phyloP scores from a whole-genome alignment of 2,329 filamentous ascomycete genomes.

The Plenodomus biglobosus region DNA sequence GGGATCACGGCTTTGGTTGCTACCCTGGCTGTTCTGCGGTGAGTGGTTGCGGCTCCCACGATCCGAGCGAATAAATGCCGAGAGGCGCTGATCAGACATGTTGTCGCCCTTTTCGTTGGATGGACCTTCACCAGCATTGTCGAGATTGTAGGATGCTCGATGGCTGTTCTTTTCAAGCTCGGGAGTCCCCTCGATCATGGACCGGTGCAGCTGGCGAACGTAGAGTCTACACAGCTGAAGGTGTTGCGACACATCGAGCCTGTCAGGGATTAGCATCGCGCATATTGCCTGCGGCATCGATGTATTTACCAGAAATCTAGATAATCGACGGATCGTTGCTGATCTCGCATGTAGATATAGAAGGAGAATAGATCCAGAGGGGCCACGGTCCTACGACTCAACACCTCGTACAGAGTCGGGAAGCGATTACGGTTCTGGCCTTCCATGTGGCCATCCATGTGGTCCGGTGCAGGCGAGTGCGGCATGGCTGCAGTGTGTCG shows the following conservation, averaged over 20 bases:
- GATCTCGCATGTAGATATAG: slow-evolving; percentile 99
- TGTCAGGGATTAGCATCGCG: slow-evolving; percentile 47
- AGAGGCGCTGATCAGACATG: slow-evolving; percentile 85
- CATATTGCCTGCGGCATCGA: not conserved
- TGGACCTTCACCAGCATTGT: slow-evolving; percentile 63
- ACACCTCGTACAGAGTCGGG: slow-evolving; percentile 91
- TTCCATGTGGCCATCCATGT: slow-evolving; percentile 7
- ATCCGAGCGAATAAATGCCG: slow-evolving; percentile 75
- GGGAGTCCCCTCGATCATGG: slow-evolving; percentile 88
- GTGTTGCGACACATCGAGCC: slow-evolving; percentile 98
- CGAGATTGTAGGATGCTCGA: slow-evolving; percentile 78
- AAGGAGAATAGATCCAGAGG: slow-evolving; percentile 98
- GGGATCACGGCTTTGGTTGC: slow-evolving; percentile 56
- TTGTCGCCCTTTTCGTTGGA: slow-evolving; percentile 63
- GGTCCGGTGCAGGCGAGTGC: slow-evolving; percentile 18
- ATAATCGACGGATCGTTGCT: slow-evolving; percentile 96
- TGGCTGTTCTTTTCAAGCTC: slow-evolving; percentile 85
- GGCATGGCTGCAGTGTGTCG: slow-evolving; percentile 24
- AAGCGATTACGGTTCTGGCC: slow-evolving; percentile 70
- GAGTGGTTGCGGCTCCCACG: slow-evolving; percentile 50
- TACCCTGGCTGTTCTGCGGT: slow-evolving; percentile 52
- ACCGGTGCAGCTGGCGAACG: slow-evolving; percentile 90
- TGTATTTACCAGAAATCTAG: slow-evolving; percentile 87
- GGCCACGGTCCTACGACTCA: slow-evolving; percentile 89
- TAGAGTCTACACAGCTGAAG: slow-evolving; percentile 98